Evolutionary conservation across 1,284 basidiomycete genomes (phyloP).

Genomic region (Pseudozyma sp.): DNA sequence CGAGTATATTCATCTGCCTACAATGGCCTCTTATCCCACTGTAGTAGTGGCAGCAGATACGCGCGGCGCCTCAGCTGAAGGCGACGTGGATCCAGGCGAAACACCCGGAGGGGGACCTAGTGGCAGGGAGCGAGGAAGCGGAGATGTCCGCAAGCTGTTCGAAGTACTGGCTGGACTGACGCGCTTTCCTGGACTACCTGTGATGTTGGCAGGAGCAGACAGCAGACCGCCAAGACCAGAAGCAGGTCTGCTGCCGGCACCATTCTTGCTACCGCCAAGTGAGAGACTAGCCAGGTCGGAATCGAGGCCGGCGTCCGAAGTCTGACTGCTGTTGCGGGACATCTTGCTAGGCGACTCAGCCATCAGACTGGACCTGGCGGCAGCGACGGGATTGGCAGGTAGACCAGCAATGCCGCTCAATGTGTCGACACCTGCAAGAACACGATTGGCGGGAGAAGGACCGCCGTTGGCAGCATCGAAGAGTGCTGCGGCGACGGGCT

Average conservation of each 20-base stretch:
- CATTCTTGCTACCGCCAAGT: constrained; percentile 15
- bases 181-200: constrained; percentile 1
- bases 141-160: constrained; percentile 1
- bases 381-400: constrained; percentile 43
- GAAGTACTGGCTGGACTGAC: constrained; percentile 5
- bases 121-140: constrained; percentile 1
- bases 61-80: constrained; percentile 6
- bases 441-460: constrained; percentile 58
- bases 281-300: constrained; percentile 23
- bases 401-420: constrained; percentile 49
- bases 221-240: constrained; percentile 8
- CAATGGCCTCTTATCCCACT: constrained; percentile 11
- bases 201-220: constrained; percentile 15
- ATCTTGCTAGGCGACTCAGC: constrained; percentile 29
- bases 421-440: constrained; percentile 44
- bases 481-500: constrained; percentile 62
- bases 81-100: constrained; percentile 1
- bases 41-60: constrained; percentile 12
- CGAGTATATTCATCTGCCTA: no score
- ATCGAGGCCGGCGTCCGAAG: constrained; percentile 14
- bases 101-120: background rate
- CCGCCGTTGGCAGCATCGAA: constrained; percentile 65
- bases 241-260: constrained; percentile 2
- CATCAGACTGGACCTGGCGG: constrained; percentile 25
- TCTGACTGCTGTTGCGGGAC: constrained; percentile 31